Conservation (phyloP, 1,139 yeast species). For the Dujonia santamariae region DNA sequence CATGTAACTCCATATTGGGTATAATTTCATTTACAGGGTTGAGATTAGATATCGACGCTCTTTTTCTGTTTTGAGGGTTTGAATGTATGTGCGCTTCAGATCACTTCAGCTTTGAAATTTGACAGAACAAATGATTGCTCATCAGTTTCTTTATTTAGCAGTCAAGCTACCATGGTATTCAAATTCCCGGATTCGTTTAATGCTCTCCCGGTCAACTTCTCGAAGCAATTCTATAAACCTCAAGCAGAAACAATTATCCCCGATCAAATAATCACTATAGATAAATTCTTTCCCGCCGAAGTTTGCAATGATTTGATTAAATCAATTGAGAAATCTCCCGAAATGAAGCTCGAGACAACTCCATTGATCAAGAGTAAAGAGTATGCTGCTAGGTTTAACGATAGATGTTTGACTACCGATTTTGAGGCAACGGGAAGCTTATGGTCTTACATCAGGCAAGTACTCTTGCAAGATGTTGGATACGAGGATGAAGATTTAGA, state of each 20-base stretch:
- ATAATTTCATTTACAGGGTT: too few relatives aligned
- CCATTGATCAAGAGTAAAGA: constrained; percentile 47
- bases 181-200: constrained; percentile 22
- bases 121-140: too few relatives aligned
- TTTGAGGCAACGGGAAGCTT: constrained; percentile 33
- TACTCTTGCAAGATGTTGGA: constrained; percentile 29
- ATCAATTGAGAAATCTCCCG: constrained; percentile 25
- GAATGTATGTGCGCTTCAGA: too few relatives aligned
- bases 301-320: constrained; percentile 44
- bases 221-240: constrained; percentile 32
- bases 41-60: too few relatives aligned
- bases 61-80: too few relatives aligned
- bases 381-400: constrained; percentile 62
- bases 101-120: too few relatives aligned
- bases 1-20: too few relatives aligned
- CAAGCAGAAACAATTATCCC: constrained; percentile 26
- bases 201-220: constrained; percentile 17
- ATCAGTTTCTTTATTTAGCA: too few relatives aligned
- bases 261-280: constrained; percentile 47
- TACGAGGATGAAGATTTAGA: constrained; percentile 29
- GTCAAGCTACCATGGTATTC: constrained; percentile 1
- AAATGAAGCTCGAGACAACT: constrained; percentile 43
- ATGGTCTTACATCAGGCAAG: constrained; percentile 40
- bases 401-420: constrained; percentile 45
- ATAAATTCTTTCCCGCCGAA: constrained; percentile 40